phyloP scores from a whole-genome alignment of 352 stramenopile species.

The Phytopythium boreale region DNA sequence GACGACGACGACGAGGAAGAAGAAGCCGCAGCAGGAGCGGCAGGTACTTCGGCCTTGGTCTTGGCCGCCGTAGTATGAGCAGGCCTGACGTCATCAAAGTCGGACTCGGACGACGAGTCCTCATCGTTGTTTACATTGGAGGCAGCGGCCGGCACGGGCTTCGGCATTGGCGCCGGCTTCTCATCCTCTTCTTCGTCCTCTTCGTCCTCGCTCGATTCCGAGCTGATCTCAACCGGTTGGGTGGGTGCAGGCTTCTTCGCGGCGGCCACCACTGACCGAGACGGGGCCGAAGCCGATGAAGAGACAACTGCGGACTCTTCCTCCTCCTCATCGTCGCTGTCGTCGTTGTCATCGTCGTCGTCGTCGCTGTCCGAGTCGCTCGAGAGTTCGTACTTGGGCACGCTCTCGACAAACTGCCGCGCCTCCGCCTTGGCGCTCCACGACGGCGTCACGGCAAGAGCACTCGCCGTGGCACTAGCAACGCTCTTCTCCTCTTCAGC shows the following conservation, averaged over 20 bases:
- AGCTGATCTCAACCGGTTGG: slow-evolving; percentile 20
- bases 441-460: not conserved
- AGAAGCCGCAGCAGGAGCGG: not conserved
- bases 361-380: slow-evolving; percentile 38
- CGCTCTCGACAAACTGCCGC: slow-evolving; percentile 47
- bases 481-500: slow-evolving; percentile 32
- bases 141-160: not conserved
- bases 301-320: not conserved
- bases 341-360: not conserved
- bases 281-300: not conserved
- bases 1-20: slow-evolving; percentile 14
- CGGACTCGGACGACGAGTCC: slow-evolving; percentile 13
- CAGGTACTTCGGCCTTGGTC: not conserved
- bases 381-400: slow-evolving; percentile 54
- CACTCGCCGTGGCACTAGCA: not conserved
- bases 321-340: slow-evolving; percentile 1
- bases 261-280: not conserved
- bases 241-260: not conserved
- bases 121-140: not conserved
- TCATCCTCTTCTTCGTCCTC: slow-evolving; percentile 18
- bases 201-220: slow-evolving; percentile 41
- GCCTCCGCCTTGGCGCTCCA: slow-evolving; percentile 10
- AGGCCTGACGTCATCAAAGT: slow-evolving; percentile 16
- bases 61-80: not conserved
- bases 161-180: not conserved